phyloP scores from a whole-genome alignment of 257 asterid species.

The Orobanche coerulescens region DNA sequence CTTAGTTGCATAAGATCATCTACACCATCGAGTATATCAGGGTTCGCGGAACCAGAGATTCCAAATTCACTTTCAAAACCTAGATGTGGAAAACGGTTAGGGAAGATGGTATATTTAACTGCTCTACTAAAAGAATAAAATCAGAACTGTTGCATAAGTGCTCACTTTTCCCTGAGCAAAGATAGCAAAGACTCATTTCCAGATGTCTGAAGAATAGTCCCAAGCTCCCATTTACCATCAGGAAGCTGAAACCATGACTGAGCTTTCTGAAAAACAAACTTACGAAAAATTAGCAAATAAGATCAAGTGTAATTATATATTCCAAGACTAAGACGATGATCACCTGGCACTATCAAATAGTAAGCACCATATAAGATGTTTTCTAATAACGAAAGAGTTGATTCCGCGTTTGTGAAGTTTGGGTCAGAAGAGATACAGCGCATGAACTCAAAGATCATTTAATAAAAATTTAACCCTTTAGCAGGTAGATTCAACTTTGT shows the following conservation, averaged over 20 bases:
- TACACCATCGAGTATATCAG: conserved; percentile 84
- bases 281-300: not conserved
- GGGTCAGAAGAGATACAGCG: not conserved
- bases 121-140: not conserved
- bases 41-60: conserved; percentile 59
- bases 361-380: conserved; percentile 3
- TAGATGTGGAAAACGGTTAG: conserved; percentile 18
- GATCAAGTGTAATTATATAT: not conserved
- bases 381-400: not conserved
- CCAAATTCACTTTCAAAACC: conserved; percentile 63
- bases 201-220: conserved; percentile 43
- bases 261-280: conserved; percentile 40
- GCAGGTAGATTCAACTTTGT: not conserved
- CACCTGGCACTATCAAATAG: not conserved
- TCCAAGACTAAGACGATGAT: not conserved
- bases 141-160: not conserved
- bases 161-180: conserved; percentile 60
- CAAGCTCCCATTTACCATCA: conserved; percentile 83
- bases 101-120: not conserved
- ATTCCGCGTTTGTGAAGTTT: not conserved
- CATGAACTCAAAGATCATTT: no score
- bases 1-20: conserved; percentile 89
- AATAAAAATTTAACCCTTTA: conserved; percentile 4
- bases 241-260: conserved; percentile 73
- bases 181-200: conserved; percentile 57